A percentile compares a stretch with the other conserved stretches of the same genome.
phyloP scores from a whole-genome alignment of 192 early-diverging fungal species.

The Backusella tarrabulga region DNA sequence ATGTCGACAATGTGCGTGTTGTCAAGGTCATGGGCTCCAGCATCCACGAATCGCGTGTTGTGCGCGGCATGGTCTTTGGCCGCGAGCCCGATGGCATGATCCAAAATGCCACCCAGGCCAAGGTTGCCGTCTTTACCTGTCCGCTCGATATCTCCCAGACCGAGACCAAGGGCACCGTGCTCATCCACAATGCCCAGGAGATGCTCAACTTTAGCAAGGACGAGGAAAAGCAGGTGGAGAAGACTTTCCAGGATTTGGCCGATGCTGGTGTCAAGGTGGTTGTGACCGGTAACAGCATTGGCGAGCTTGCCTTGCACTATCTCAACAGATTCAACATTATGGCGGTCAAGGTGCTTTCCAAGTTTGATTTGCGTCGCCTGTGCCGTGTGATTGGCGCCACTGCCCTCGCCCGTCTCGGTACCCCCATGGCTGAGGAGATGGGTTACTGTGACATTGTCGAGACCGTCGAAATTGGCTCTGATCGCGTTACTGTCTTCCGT shows the following conservation, averaged over 20 bases:
- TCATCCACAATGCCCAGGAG: constrained; percentile 93
- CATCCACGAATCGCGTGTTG: constrained; percentile 85
- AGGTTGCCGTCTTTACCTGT: constrained; percentile 94
- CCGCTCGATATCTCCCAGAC: constrained; percentile 91
- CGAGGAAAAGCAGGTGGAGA: constrained; percentile 91
- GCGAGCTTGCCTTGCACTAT: constrained; percentile 94
- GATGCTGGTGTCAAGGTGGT: constrained; percentile 91
- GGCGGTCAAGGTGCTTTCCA: constrained; percentile 88
- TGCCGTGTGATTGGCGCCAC: constrained; percentile 93
- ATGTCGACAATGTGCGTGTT: constrained; percentile 93
- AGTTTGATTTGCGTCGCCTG: constrained; percentile 95
- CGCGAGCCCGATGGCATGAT: constrained; percentile 82
- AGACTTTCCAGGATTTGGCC: constrained; percentile 82
- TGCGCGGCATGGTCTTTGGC: constrained; percentile 97
- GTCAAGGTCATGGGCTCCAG: constrained; percentile 96
- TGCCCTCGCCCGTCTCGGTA: constrained; percentile 88
- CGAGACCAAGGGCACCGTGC: constrained; percentile 98
- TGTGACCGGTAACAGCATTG: constrained; percentile 84
- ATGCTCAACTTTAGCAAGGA: constrained; percentile 97
- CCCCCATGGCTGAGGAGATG: constrained; percentile 95
- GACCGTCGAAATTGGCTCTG: constrained; percentile 94
- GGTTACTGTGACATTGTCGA: constrained; percentile 97
- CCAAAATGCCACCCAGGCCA: constrained; percentile 74
- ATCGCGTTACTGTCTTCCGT: constrained; percentile 96
- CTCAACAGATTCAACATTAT: constrained; percentile 89